Percentiles rank a stretch among this genome's conserved stretches.
These are phyloP conservation scores for Entrophospora sp. DNA, from an alignment of 192 early-diverging fungal genomes.

Conservation along the genomic window DNA sequence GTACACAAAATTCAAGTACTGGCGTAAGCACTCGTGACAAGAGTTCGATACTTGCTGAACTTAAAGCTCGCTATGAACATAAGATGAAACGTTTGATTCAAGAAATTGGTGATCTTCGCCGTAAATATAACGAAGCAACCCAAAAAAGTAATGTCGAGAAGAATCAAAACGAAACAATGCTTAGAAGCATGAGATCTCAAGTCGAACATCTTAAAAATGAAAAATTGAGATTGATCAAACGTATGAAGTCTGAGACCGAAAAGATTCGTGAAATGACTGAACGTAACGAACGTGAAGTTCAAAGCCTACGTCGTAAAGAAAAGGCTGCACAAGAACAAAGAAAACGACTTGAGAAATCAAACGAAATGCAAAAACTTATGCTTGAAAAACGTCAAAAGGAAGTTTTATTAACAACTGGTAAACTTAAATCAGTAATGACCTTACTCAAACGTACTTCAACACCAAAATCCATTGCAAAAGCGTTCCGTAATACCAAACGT, in stretches of 20 bases:
- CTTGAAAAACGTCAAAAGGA: constrained; percentile 53
- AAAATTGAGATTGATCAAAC: constrained; percentile 65
- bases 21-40: constrained; percentile 29
- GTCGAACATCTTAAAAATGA: constrained; percentile 66
- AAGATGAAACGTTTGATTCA: constrained; percentile 48
- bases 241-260: constrained; percentile 61
- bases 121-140: constrained; percentile 48
- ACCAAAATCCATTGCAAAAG: constrained; percentile 35
- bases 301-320: constrained; percentile 48
- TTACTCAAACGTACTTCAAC: constrained; percentile 44
- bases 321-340: constrained; percentile 37
- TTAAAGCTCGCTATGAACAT: constrained; percentile 45
- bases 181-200: constrained; percentile 53
- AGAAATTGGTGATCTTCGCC: constrained; percentile 43
- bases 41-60: constrained; percentile 25
- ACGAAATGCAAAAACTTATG: constrained; percentile 44
- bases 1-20: constrained; percentile 26
- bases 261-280: constrained; percentile 50
- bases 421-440: constrained; percentile 37
- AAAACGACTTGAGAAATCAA: constrained; percentile 44
- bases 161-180: constrained; percentile 48
- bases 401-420: constrained; percentile 27
- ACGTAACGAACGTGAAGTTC: constrained; percentile 47
- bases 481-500: constrained; percentile 19
- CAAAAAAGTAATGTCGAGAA: constrained; percentile 38